Conservation (phyloP, 805 yeast species). For the Metschnikowia lochheadii region DNA sequence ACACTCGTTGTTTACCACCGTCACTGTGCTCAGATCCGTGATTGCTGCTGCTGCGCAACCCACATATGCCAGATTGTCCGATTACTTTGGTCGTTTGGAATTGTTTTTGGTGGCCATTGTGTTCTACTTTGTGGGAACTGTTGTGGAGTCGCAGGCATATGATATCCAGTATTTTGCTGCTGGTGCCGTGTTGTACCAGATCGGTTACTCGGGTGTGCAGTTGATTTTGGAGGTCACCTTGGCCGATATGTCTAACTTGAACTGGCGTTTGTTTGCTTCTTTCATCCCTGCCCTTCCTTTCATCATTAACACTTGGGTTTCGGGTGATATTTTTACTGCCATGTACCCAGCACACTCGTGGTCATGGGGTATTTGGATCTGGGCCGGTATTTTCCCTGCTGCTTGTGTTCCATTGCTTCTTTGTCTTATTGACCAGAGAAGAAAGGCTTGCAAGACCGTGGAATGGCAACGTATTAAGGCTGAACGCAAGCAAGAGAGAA, state of each 20-base stretch:
- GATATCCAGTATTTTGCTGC: slow-evolving; percentile 58
- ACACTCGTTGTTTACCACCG: slow-evolving; percentile 57
- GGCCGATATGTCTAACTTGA: slow-evolving; percentile 65
- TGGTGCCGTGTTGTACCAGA: slow-evolving; percentile 49
- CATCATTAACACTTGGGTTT: slow-evolving; percentile 74
- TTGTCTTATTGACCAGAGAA: slow-evolving; percentile 54
- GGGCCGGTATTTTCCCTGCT: slow-evolving; percentile 73
- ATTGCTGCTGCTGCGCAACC: slow-evolving; percentile 67
- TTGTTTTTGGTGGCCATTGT: slow-evolving; percentile 46
- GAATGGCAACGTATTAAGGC: slow-evolving; percentile 43
- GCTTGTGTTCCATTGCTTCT: slow-evolving; percentile 55
- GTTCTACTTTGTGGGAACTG: slow-evolving; percentile 59
- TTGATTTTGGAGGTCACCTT: slow-evolving; percentile 53
- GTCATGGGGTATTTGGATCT: slow-evolving; percentile 65
- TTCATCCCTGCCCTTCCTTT: slow-evolving; percentile 68
- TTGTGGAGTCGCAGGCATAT: slow-evolving; percentile 57
- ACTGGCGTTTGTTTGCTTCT: slow-evolving; percentile 65
- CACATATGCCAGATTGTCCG: slow-evolving; percentile 59
- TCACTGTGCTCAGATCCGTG: slow-evolving; percentile 54
- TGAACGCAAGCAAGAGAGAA: slow-evolving; percentile 33
- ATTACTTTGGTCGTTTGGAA: slow-evolving; percentile 62
- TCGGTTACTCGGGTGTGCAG: slow-evolving; percentile 60
- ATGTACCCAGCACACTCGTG: slow-evolving; percentile 54
- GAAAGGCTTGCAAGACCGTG: slow-evolving; percentile 48
- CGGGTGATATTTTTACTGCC: slow-evolving; percentile 51